Conservation (phyloP, 345 rosid genomes). For the Aquilaria malaccensis region DNA sequence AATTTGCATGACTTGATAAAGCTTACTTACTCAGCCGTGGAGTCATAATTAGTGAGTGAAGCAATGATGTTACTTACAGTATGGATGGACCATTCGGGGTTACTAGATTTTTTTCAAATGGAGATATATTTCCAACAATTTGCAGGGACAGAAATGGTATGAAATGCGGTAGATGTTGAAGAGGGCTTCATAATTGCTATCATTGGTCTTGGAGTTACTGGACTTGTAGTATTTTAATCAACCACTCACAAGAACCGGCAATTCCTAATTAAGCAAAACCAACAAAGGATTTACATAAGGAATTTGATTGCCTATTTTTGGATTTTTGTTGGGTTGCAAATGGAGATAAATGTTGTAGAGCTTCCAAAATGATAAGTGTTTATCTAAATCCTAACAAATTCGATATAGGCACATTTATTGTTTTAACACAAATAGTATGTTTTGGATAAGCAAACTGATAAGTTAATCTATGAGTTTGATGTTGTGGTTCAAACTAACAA, state of each 20-base stretch:
- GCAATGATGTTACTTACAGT: too few species aligned
- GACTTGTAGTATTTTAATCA: conserved; percentile 47
- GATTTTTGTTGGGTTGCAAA: conserved; percentile 43
- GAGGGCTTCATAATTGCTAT: conserved; percentile 61
- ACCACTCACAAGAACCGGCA: background rate
- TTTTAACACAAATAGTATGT: too few species aligned
- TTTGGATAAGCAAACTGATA: too few species aligned
- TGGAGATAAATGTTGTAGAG: conserved; percentile 51
- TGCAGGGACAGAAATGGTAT: conserved; percentile 64
- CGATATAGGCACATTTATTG: conserved; percentile 34
- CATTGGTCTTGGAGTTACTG: conserved; percentile 68
- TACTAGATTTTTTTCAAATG: too few species aligned
- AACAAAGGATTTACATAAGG: background rate
- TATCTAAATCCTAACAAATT: conserved; percentile 60
- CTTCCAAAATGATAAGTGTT: conserved; percentile 58
- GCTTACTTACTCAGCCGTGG: conserved; percentile 66
- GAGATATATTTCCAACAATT: too few species aligned
- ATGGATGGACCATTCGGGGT: too few species aligned
- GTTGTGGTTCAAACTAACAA: too few species aligned
- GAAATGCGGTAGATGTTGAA: conserved; percentile 54
- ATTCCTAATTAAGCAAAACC: background rate
- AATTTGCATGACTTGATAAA: conserved; percentile 26
- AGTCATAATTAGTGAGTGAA: conserved; percentile 43
- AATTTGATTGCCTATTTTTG: background rate
- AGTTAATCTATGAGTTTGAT: too few species aligned